Percentiles rank a stretch among this genome's conserved stretches.
phyloP scores from a whole-genome alignment of 2,329 filamentous ascomycete genomes.

The Capronia coronata region DNA sequence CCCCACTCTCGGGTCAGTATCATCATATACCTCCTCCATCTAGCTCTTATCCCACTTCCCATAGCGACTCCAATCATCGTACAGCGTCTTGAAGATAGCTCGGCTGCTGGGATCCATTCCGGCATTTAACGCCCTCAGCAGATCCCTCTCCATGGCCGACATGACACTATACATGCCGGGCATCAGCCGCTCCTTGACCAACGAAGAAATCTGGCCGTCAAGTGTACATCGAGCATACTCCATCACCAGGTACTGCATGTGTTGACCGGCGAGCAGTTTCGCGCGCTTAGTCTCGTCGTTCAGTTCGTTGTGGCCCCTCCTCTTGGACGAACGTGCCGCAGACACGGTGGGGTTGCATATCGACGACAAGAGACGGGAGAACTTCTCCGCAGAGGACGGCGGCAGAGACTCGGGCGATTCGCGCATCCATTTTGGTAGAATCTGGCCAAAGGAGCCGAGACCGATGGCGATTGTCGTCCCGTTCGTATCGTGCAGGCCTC shows the following conservation, averaged over 20 bases:
- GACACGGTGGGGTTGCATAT: conserved; percentile 57
- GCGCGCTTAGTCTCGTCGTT: conserved; percentile 56
- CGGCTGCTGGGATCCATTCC: conserved; percentile 47
- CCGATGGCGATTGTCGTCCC: neutral
- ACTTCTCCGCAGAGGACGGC: conserved; percentile 43
- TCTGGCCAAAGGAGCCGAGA: conserved; percentile 12
- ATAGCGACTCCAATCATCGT: conserved; percentile 47
- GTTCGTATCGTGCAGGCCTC: conserved; percentile 2
- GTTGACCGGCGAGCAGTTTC: conserved; percentile 51
- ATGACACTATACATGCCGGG: conserved; percentile 50
- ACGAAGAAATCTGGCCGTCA: conserved; percentile 43
- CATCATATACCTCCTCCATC: neutral
- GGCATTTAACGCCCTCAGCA: conserved; percentile 47
- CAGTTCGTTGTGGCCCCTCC: conserved; percentile 35
- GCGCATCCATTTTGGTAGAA: conserved; percentile 27
- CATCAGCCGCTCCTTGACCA: conserved; percentile 48
- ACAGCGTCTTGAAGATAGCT: conserved; percentile 48
- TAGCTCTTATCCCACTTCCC: conserved; percentile 45
- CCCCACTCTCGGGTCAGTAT: too few species aligned
- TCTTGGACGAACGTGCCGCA: conserved; percentile 41
- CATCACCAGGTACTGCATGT: conserved; percentile 52
- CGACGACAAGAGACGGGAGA: conserved; percentile 52
- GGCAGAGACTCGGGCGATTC: conserved; percentile 20
- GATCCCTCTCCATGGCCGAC: conserved; percentile 47
- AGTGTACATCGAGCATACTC: conserved; percentile 52